Percentiles rank a stretch among this genome's conserved stretches.
Evolutionary conservation across 148 eudicot species (phyloP).

Genomic region (Amaranthus hypochondriacus): DNA sequence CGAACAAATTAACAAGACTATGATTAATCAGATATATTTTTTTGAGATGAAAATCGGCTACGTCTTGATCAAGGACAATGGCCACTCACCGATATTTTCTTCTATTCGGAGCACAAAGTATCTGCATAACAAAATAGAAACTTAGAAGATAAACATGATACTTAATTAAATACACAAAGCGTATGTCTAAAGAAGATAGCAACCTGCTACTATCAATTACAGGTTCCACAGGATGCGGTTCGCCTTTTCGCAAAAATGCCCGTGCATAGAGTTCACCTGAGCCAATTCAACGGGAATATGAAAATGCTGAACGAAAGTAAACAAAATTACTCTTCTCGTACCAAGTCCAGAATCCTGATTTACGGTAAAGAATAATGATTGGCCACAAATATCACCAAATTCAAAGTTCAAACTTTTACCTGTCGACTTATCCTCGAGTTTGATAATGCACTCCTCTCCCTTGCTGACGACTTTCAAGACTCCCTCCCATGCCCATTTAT

Average conservation of each 20-base stretch:
- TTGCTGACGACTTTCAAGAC: conserved; percentile 79
- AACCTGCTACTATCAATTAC: conserved; percentile 99
- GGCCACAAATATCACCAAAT: neutral
- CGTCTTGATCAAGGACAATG: neutral
- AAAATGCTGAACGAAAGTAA: neutral
- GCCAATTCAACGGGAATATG: conserved; percentile 1
- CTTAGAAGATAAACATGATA: conserved; percentile 1
- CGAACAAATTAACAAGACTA: too few relatives aligned
- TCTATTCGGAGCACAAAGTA: conserved; percentile 95
- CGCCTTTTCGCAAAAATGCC: conserved; percentile 88
- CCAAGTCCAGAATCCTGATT: neutral
- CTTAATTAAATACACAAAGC: neutral
- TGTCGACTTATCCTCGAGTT: conserved; percentile 85
- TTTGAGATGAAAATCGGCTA: neutral
- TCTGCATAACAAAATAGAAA: conserved; percentile 46
- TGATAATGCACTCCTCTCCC: conserved; percentile 95
- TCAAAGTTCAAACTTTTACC: conserved; percentile 30
- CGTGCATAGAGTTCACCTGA: conserved; percentile 93
- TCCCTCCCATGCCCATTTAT: conserved; percentile 99
- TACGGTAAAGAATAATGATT: neutral
- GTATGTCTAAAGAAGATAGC: neutral
- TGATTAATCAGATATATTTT: too few relatives aligned
- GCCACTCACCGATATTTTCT: conserved; percentile 71
- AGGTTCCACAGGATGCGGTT: conserved; percentile 94
- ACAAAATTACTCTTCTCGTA: neutral